A percentile compares a stretch with the other conserved stretches of the same genome.
Evolutionary conservation across 2,329 filamentous ascomycete species (phyloP).

Genomic region (Hypocreales sp.): DNA sequence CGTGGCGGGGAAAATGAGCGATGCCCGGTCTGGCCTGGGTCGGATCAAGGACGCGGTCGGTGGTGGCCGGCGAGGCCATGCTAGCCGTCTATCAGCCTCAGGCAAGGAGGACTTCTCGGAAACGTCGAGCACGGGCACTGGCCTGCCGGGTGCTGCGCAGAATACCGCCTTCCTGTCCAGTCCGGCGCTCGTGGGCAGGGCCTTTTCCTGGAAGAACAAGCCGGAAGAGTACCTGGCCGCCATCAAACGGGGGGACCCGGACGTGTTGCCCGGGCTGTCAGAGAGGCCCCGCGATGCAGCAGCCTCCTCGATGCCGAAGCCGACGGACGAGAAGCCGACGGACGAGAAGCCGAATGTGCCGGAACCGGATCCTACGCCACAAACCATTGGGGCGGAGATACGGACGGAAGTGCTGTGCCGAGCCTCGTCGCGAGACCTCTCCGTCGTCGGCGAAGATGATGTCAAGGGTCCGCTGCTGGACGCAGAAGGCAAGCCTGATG

Average conservation of each 20-base stretch:
- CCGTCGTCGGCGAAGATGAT: conserved; percentile 42
- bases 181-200: conserved; percentile 27
- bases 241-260: conserved; percentile 20
- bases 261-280: conserved; percentile 10
- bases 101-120: conserved; percentile 36
- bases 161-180: conserved; percentile 15
- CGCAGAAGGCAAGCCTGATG: conserved; percentile 28
- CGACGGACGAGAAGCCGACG: conserved; percentile 7
- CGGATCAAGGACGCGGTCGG: conserved; percentile 79
- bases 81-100: conserved; percentile 30
- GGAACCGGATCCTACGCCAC: conserved; percentile 12
- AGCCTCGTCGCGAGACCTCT: conserved; percentile 41
- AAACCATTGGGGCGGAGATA: conserved; percentile 22
- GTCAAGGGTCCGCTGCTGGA: conserved; percentile 36
- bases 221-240: conserved; percentile 40
- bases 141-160: conserved; percentile 5
- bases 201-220: conserved; percentile 50
- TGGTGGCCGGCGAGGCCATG: conserved; percentile 35
- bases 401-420: conserved; percentile 24
- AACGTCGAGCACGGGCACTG: conserved; percentile 5
- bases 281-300: conserved; percentile 11
- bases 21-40: conserved; percentile 68
- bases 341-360: conserved; percentile 8
- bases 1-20: conserved; percentile 62
- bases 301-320: conserved; percentile 11